phyloP scores from a whole-genome alignment of 805 yeast species.

The Nakazawaea ishiwadae region DNA sequence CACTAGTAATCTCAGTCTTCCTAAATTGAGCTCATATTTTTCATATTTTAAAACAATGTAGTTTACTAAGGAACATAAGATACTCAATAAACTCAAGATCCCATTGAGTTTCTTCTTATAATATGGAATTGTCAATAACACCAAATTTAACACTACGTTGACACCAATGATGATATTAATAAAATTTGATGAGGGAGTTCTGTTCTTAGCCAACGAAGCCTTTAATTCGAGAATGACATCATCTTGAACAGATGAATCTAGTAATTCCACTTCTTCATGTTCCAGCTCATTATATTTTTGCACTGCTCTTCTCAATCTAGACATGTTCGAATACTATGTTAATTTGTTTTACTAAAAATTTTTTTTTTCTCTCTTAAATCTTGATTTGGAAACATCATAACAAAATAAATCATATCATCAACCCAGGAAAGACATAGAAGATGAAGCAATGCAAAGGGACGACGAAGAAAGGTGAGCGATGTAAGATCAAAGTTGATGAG shows the following conservation, averaged over 20 bases:
- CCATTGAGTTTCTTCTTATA: constrained; percentile 22
- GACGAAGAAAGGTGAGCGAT: constrained; percentile 35
- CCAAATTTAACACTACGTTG: constrained; percentile 19
- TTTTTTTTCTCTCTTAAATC: not conserved
- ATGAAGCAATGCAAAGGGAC: constrained; percentile 34
- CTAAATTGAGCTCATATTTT: constrained; percentile 3
- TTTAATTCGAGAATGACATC: constrained; percentile 9
- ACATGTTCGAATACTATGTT: not conserved
- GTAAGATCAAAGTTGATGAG: constrained; percentile 26
- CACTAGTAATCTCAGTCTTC: constrained; percentile 1
- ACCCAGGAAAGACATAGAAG: not conserved
- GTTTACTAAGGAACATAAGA: constrained; percentile 17
- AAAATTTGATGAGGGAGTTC: not conserved
- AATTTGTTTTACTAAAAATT: too few species aligned
- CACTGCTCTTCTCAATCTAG: constrained; percentile 10
- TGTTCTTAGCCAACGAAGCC: not conserved
- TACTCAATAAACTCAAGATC: constrained; percentile 21
- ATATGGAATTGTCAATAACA: constrained; percentile 22
- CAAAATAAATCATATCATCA: too few species aligned
- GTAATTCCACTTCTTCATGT: not conserved
- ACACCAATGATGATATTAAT: constrained; percentile 14
- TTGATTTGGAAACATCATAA: constrained; percentile 6
- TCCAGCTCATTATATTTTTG: constrained; percentile 4
- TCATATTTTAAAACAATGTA: constrained; percentile 10
- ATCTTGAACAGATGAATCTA: constrained; percentile 8